Evolutionary conservation across 176 grass and related monocot species (phyloP).

Genomic region (Leersia perrieri): DNA sequence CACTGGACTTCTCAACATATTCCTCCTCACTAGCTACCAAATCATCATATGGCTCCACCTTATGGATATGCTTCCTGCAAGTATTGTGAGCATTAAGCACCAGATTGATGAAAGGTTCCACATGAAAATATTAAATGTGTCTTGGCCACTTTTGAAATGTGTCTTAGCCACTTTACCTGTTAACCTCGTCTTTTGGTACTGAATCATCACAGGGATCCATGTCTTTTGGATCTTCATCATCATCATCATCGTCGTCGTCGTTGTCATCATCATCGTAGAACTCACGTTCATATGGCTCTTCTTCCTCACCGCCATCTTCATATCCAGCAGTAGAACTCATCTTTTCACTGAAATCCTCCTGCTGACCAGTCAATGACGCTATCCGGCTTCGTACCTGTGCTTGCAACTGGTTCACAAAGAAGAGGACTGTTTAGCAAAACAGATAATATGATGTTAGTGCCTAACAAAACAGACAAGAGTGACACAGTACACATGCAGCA

Average conservation of each 20-base stretch:
- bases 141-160: background rate
- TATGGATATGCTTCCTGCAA: constrained; percentile 19
- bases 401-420: background rate
- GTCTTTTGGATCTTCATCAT: constrained; percentile 3
- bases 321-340: constrained; percentile 11
- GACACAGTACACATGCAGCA: background rate
- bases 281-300: constrained; percentile 38
- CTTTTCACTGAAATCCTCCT: constrained; percentile 1
- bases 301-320: constrained; percentile 42
- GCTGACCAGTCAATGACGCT: background rate
- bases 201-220: constrained; percentile 13
- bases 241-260: no score
- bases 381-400: background rate
- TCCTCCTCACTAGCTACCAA: background rate
- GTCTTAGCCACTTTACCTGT: background rate
- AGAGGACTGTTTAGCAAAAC: constrained; percentile 11
- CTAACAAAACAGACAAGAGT: background rate
- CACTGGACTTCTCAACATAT: background rate
- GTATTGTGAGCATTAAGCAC: background rate
- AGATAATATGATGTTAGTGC: background rate
- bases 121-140: background rate
- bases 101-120: background rate
- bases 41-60: constrained; percentile 14
- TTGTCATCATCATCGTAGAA: constrained; percentile 24
- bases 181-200: constrained; percentile 24